These are phyloP conservation scores for Wickerhamomyces pijperi DNA, from an alignment of 805 yeast genomes.

Conservation along the genomic window DNA sequence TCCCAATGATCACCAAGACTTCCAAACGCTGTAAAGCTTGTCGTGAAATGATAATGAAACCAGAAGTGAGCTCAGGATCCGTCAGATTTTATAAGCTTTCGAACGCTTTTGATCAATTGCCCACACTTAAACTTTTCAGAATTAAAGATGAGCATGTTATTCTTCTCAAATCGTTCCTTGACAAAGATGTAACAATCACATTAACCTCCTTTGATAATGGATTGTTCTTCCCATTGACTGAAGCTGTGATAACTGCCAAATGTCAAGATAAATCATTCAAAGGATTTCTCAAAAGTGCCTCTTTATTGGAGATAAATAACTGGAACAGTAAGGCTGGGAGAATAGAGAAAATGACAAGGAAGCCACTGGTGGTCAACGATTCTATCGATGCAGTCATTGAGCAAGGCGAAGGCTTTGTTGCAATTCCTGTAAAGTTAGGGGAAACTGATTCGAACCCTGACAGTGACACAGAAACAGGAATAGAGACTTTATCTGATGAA, in stretches of 20 bases:
- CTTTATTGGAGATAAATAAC: constrained; percentile 20
- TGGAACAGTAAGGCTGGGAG: constrained; percentile 18
- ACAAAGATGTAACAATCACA: constrained; percentile 4
- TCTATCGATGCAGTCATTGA: constrained; percentile 9
- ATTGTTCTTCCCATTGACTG: constrained; percentile 11
- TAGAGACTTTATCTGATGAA: no score
- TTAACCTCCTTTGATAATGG: constrained; percentile 8
- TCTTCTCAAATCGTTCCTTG: constrained; percentile 11
- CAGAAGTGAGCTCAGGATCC: constrained; percentile 15
- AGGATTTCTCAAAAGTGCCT: constrained; percentile 14
- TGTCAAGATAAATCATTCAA: constrained; percentile 11
- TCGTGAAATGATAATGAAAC: constrained; percentile 17
- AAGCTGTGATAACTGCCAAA: constrained; percentile 6
- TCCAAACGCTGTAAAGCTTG: constrained; percentile 20
- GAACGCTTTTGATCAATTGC: constrained; percentile 17
- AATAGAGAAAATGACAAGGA: constrained; percentile 20
- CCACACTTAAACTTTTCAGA: constrained; percentile 6
- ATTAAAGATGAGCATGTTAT: constrained; percentile 4
- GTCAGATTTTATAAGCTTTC: constrained; percentile 18
- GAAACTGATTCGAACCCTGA: no score
- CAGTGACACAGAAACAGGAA: no score
- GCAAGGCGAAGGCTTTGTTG: constrained; percentile 19
- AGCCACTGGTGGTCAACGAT: constrained; percentile 3
- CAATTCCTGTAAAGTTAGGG: constrained; percentile 15
- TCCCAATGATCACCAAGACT: constrained; percentile 14